Evolutionary conservation across 371 early-diverging fungal species (phyloP), one percentile per base, ranked within the genome.

Genomic region (Paramicrosporidium saccamoebae): DNA sequence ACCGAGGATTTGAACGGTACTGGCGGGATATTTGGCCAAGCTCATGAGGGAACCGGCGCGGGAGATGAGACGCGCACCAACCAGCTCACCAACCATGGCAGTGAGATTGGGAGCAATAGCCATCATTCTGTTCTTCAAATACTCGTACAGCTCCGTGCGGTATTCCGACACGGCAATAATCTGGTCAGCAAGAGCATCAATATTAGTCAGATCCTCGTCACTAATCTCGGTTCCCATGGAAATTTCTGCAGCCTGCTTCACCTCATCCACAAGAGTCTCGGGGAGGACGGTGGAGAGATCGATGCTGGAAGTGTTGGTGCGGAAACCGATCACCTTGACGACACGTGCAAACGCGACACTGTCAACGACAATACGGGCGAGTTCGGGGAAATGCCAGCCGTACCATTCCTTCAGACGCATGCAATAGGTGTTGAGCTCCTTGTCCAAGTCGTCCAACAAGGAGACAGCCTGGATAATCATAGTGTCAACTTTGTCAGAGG

Each of bases 351-450:
- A 79, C 13, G 53, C 54, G 20, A 54, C 43, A 41, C 71, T 69
- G 35, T 67, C 67, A 29, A 52, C 56, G 35, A 75, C 43, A 20
- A 69, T 49, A 39, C 52, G 55, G 39, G 52, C 55, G 50, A 82
- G 58, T 48, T 78, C 79, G 18, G 79, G 78, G 58, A 81, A 78
- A 35, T 81, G 78, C 62, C 71, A 64, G 19, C 74, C 67, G 30
- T 75, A 79, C 79, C 78, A 77, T 46, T 78, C 81, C 55, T 64
- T 74, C 34, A 77, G 61, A 40, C 84, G 66, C 94, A 92, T 92
- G n/a, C 69, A 59, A 40, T 82, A 81, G 7, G 74, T 72, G 56
- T 88, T 88, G 34, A 84, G 60, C 48, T 84, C 86, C 49, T 74
- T 79, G 50, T 81, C 84, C 23, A 82, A 52, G 37, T 84, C 79